Evolutionary conservation across 148 eudicot genomes (phyloP).

Genomic region (Mesembryanthemum crystallinum): DNA sequence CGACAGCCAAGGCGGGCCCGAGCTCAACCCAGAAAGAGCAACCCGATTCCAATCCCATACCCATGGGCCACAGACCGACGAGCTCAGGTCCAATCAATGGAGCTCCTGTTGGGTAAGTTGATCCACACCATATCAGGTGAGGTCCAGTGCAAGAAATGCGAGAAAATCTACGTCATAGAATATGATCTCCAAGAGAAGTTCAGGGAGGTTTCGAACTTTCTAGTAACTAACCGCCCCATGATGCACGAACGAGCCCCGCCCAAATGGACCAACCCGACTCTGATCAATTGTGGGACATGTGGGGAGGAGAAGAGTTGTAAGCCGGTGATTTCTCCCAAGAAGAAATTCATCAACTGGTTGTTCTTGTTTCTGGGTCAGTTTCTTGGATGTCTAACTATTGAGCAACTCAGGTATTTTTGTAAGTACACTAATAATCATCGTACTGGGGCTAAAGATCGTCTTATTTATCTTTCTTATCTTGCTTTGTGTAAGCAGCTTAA

Average conservation of each 20-base stretch:
- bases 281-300: slow-evolving; percentile 46
- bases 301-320: slow-evolving; percentile 36
- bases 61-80: slow-evolving; percentile 60
- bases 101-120: slow-evolving; percentile 10
- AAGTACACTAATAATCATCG: slow-evolving; percentile 64
- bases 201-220: slow-evolving; percentile 20
- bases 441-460: slow-evolving; percentile 67
- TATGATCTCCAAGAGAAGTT: slow-evolving; percentile 44
- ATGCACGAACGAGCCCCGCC: slow-evolving; percentile 49
- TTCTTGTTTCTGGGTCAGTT: slow-evolving; percentile 60
- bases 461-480: slow-evolving; percentile 45
- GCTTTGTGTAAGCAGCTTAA: slow-evolving; percentile 48
- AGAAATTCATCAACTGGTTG: slow-evolving; percentile 61
- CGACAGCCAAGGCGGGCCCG: background rate
- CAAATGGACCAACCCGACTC: slow-evolving; percentile 32
- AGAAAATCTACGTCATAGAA: slow-evolving; percentile 29
- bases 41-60: slow-evolving; percentile 33
- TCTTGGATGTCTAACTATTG: slow-evolving; percentile 57
- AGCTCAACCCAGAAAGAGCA: background rate
- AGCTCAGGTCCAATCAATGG: slow-evolving; percentile 37
- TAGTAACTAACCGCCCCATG: background rate
- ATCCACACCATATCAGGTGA: slow-evolving; percentile 37
- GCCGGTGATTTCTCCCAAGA: slow-evolving; percentile 45
- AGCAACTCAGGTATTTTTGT: slow-evolving; percentile 65
- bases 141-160: slow-evolving; percentile 66